phyloP scores from a whole-genome alignment of 2,329 filamentous ascomycete genomes.

The Monosporascus sp. region DNA sequence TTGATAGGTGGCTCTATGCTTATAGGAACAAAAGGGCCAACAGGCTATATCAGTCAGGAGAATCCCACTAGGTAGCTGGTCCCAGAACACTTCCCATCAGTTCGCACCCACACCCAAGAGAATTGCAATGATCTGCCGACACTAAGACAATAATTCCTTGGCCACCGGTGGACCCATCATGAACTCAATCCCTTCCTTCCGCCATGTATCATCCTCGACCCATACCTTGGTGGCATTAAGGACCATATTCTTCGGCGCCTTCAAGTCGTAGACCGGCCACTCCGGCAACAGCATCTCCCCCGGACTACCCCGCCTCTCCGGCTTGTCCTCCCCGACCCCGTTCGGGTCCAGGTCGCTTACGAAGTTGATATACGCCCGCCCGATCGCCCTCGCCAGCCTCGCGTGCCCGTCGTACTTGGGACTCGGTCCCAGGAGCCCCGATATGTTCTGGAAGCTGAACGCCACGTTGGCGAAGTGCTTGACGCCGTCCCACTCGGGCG shows the following conservation, averaged over 20 bases:
- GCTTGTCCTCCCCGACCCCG: background rate
- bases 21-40: too few species aligned
- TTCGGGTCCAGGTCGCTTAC: slow-evolving; percentile 40
- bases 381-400: slow-evolving; percentile 30
- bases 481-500: slow-evolving; percentile 33
- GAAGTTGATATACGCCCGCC: slow-evolving; percentile 38
- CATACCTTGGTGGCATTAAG: slow-evolving; percentile 37
- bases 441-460: slow-evolving; percentile 47
- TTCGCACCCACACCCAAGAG: too few species aligned
- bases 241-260: slow-evolving; percentile 38
- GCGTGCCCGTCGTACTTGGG: slow-evolving; percentile 35
- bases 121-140: too few species aligned
- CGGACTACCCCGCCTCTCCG: background rate
- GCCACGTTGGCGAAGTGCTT: slow-evolving; percentile 44
- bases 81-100: too few species aligned
- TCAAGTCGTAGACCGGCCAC: slow-evolving; percentile 21
- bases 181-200: slow-evolving; percentile 40
- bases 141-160: slow-evolving; percentile 29
- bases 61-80: too few species aligned
- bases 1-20: too few species aligned
- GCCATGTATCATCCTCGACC: slow-evolving; percentile 42
- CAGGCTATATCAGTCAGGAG: too few species aligned
- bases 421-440: slow-evolving; percentile 39
- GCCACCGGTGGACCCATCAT: slow-evolving; percentile 34
- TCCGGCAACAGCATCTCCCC: slow-evolving; percentile 7